Conservation (phyloP, 2,329 filamentous ascomycete genomes). For the Xylogone sp. region DNA sequence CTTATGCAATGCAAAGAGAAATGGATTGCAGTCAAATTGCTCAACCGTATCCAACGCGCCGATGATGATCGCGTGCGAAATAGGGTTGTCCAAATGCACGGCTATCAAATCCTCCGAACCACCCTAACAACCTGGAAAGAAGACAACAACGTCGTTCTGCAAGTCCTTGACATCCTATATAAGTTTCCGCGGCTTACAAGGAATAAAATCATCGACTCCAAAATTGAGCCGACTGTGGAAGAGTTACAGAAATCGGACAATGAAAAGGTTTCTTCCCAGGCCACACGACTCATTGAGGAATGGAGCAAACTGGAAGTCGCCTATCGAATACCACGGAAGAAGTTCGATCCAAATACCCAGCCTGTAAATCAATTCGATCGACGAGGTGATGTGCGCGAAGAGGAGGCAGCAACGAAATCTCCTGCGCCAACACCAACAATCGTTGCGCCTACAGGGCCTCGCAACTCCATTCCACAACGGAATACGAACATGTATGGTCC, state of each 20-base stretch:
- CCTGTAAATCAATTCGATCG: constrained; percentile 56
- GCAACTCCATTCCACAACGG: constrained; percentile 47
- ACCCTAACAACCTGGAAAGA: constrained; percentile 83
- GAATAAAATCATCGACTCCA: constrained; percentile 96
- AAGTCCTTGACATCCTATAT: constrained; percentile 85
- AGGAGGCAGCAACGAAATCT: constrained; percentile 32
- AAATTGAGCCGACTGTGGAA: constrained; percentile 81
- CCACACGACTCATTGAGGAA: constrained; percentile 68
- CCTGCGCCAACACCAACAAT: constrained; percentile 12
- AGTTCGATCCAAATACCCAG: constrained; percentile 66
- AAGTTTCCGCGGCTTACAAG: constrained; percentile 85
- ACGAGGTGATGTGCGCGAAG: constrained; percentile 60
- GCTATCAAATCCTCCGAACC: constrained; percentile 90
- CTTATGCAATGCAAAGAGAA: constrained; percentile 98
- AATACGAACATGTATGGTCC: constrained; percentile 45
- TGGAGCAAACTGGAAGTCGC: constrained; percentile 89
- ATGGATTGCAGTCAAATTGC: constrained; percentile 95
- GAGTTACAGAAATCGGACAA: constrained; percentile 65
- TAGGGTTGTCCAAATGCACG: constrained; percentile 92
- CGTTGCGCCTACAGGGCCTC: constrained; percentile 45
- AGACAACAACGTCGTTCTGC: constrained; percentile 83
- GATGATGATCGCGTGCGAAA: constrained; percentile 84
- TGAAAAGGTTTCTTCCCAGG: constrained; percentile 68
- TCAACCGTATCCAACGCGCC: constrained; percentile 82
- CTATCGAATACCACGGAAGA: constrained; percentile 90